phyloP scores from a whole-genome alignment of 2,329 filamentous ascomycete species.

The Nigrospora sphaerica region DNA sequence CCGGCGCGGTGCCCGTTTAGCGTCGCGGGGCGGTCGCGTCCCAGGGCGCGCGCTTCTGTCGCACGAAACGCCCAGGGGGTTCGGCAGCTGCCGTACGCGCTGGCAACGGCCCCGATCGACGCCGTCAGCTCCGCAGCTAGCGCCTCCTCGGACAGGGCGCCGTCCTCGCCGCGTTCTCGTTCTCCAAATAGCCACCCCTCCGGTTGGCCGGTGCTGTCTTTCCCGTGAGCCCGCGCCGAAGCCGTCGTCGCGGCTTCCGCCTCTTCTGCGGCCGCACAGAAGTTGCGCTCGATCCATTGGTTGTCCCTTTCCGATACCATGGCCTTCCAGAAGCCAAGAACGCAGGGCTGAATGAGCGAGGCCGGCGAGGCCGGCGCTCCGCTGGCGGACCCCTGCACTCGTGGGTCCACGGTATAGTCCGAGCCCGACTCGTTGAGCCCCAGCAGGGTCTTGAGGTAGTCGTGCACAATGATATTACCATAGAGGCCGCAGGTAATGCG shows the following conservation, averaged over 20 bases:
- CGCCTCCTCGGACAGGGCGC: neutral
- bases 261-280: too few species aligned
- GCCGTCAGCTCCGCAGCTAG: conserved; percentile 41
- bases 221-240: too few species aligned
- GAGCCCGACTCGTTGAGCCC: conserved; percentile 52
- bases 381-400: too few species aligned
- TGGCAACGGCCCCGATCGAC: conserved; percentile 52
- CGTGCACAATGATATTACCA: conserved; percentile 47
- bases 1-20: conserved; percentile 60
- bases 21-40: conserved; percentile 48
- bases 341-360: too few species aligned
- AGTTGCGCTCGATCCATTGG: neutral
- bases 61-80: conserved; percentile 30
- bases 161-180: neutral
- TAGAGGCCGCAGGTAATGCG: conserved; percentile 48
- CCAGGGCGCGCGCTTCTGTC: conserved; percentile 53
- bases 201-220: too few species aligned
- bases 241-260: too few species aligned
- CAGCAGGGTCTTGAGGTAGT: conserved; percentile 56
- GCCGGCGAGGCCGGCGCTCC: too few species aligned
- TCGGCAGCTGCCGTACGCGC: neutral
- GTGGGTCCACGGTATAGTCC: conserved; percentile 53
- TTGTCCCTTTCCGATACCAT: neutral
- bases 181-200: neutral
- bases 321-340: neutral